Evolutionary conservation across 202 grass and related monocot genomes (phyloP), one percentile per base, ranked within the genome.

Genomic region (Cymbopogon flexuosus): DNA sequence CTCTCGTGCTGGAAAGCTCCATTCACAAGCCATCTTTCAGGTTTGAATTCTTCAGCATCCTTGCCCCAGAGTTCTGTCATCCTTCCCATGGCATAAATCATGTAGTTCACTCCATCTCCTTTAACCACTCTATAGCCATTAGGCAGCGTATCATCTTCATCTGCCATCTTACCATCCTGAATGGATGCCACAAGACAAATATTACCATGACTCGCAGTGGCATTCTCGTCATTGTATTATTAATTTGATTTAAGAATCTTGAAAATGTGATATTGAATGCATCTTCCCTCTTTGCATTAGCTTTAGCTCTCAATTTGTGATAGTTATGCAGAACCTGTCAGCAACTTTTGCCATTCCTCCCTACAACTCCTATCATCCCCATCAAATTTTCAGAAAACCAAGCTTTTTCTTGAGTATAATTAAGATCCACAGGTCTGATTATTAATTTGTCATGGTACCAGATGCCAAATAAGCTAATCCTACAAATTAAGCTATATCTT

Each of bases 81-180:
- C 70, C 90, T 93, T 27, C 91, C 91, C 87, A 93, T 93, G 3
- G 91, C 87, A 35, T 93, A 93, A 63, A 66, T 79, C 67, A 87
- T 74, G 51, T 93, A 93, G 47, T 68, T 87, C 15, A 93, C 52
- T 31, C 74, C 74, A 57, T 88, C 87, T 67, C 87, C 87, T 83
- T 83, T 90, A 21, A 68, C 45, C 60, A 93, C 82, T 72, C 72
- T 76, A 16, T 83, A 83, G 1, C 87, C 87, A 80, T 90, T 84
- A 10, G 90, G 90, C 10, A 85, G 68, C 0, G 67, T 60, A 73
- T 93, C 90, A 59, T 93, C 87, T 59, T 89, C 78, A 33, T 76
- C 81, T 40, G 78, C 81, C 70, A 74, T 81, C 84, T 93, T 93
- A 42, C 37, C 73, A 79, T 93, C 90, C 90, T 92, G 77, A 5